These are phyloP conservation scores for Ascochyta viciae-villosae DNA, from an alignment of 2,329 filamentous ascomycete genomes.

Conservation along the genomic window DNA sequence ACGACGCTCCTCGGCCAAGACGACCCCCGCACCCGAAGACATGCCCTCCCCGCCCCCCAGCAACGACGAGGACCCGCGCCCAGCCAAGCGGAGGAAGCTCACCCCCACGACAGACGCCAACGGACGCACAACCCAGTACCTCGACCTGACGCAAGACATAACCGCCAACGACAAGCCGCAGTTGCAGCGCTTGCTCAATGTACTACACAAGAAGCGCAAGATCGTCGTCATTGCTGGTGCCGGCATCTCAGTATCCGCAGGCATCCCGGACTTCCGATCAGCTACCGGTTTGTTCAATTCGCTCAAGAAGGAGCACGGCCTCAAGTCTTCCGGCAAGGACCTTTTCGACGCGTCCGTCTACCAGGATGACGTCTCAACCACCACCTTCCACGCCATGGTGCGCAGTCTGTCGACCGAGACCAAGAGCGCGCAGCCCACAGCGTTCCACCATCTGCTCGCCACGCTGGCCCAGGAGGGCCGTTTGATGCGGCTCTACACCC, in stretches of 20 bases:
- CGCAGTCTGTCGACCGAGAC: constrained; percentile 83
- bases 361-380: constrained; percentile 85
- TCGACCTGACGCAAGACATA: constrained; percentile 71
- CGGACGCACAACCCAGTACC: constrained; percentile 79
- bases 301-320: constrained; percentile 83
- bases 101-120: constrained; percentile 52
- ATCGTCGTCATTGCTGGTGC: constrained; percentile 96
- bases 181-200: constrained; percentile 74
- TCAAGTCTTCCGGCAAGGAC: constrained; percentile 92
- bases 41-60: constrained; percentile 53
- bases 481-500: constrained; percentile 88
- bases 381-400: constrained; percentile 96
- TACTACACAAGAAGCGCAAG: constrained; percentile 87
- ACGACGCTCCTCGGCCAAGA: constrained; percentile 54
- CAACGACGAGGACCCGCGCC: constrained; percentile 70
- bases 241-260: constrained; percentile 95
- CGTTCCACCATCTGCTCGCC: constrained; percentile 92
- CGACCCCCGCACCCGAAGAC: constrained; percentile 55
- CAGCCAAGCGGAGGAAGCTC: constrained; percentile 76
- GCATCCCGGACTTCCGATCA: constrained; percentile 96
- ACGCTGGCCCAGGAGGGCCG: constrained; percentile 87
- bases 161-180: constrained; percentile 65
- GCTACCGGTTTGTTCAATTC: constrained; percentile 87
- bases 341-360: constrained; percentile 98
- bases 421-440: constrained; percentile 77